Percentiles rank a stretch among this genome's conserved stretches.
phyloP scores from a whole-genome alignment of 495 filamentous ascomycete genomes.

The Bacidia gigantensis region DNA sequence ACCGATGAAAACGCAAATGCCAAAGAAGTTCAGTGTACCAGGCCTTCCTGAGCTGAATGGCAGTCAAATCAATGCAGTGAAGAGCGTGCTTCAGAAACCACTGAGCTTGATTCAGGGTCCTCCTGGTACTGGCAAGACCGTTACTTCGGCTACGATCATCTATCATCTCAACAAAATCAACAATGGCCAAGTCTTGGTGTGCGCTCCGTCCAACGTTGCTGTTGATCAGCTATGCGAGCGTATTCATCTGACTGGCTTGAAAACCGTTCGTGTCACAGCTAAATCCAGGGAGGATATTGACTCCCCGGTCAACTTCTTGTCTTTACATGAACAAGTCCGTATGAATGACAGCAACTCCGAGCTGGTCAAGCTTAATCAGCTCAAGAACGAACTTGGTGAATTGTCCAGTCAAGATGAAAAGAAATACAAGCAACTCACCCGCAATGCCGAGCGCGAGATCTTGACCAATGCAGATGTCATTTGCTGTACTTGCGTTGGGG shows the following conservation, averaged over 20 bases:
- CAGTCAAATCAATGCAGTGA: slow-evolving; percentile 93
- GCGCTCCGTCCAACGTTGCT: slow-evolving; percentile 95
- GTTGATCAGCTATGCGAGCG: slow-evolving; percentile 98
- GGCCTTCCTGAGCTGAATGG: slow-evolving; percentile 91
- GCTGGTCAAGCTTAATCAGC: slow-evolving; percentile 74
- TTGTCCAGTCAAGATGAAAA: slow-evolving; percentile 95
- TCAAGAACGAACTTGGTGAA: slow-evolving; percentile 86
- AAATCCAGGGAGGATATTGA: slow-evolving; percentile 98
- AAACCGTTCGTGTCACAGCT: slow-evolving; percentile 94
- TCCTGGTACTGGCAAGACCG: slow-evolving; percentile 94
- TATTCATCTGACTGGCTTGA: slow-evolving; percentile 86
- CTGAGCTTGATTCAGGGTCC: slow-evolving; percentile 94
- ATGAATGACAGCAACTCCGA: slow-evolving; percentile 95
- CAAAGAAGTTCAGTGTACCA: slow-evolving; percentile 92
- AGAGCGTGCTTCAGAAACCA: slow-evolving; percentile 84
- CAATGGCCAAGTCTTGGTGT: slow-evolving; percentile 88
- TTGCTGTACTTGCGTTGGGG: slow-evolving; percentile 97
- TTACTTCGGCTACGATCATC: slow-evolving; percentile 98
- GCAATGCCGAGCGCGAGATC: slow-evolving; percentile 89
- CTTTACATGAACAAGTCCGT: slow-evolving; percentile 90
- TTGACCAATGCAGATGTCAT: slow-evolving; percentile 94
- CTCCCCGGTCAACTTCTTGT: slow-evolving; percentile 86
- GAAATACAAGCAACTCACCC: slow-evolving; percentile 89
- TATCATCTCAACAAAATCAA: slow-evolving; percentile 94
- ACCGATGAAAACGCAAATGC: slow-evolving; percentile 92